Evolutionary conservation across 768 basidiomycete species (phyloP), one percentile per base, ranked within the genome.

Genomic region (Saitozyma sp.): DNA sequence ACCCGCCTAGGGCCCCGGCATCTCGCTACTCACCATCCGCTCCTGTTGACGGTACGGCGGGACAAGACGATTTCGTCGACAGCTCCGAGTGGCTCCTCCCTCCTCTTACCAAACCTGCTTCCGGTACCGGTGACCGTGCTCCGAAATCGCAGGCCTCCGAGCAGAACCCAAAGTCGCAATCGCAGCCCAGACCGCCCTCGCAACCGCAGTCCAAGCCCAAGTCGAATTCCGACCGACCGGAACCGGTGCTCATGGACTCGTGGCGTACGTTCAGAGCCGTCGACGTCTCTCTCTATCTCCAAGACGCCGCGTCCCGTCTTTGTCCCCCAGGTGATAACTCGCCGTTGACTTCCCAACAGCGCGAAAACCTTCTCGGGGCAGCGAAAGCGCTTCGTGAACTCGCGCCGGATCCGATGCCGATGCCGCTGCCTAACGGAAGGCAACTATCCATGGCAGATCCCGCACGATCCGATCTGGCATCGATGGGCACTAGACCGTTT

Each of bases 231-330:
- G 29, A 29, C 29, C 29, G 29, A 29, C 29, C 29, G 10, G 20
- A 20, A 17, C n/a, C 38, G 5, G 42, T 20, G 16, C 50, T 40
- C 13, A 14, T 48, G 29, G 62, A 67, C 37, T 38, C 46, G 62
- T 67, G 69, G 69, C 63, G 69, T 70, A 70, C 69, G 69, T 70
- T 70, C 48, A 40, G 39, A 13, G 43, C 63, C 19, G 2, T 14
- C 40, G 66, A 70, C 19, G 63, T 70, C n/a, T 45, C 63, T 20
- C 20, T 39, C 2, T 70, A 62, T 37, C 63, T 70, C 6, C 39
- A 14, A 46, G 57, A 67, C 38, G 7, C 67, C 38, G 63, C 69
- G 65, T 46, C 61, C 55, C 11, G 14, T 29, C 45, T 55, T 51
- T 16, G 20, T 54, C 29, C 61, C 61, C 43, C 58, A 29, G 2